Evolutionary conservation across 768 basidiomycete genomes (phyloP).

Genomic region (Xerocomus spinulosus): DNA sequence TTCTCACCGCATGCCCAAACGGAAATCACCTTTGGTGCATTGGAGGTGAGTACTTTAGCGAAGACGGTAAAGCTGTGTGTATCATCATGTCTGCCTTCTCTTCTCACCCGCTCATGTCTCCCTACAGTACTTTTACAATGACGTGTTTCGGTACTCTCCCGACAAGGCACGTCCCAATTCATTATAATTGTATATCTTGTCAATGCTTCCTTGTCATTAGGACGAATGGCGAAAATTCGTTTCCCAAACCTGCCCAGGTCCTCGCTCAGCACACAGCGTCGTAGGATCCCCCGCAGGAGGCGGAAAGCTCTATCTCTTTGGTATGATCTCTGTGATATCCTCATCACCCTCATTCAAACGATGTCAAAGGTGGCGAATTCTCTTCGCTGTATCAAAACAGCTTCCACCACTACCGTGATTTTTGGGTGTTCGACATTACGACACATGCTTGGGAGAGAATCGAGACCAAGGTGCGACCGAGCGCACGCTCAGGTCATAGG

Average conservation of each 20-base stretch:
- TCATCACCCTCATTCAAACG: not conserved
- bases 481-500: conserved; percentile 81
- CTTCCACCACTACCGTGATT: conserved; percentile 86
- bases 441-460: conserved; percentile 84
- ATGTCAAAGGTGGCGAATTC: conserved; percentile 71
- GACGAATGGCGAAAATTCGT: conserved; percentile 89
- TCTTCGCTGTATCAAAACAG: conserved; percentile 77
- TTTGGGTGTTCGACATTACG: conserved; percentile 81
- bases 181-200: not conserved
- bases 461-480: conserved; percentile 78
- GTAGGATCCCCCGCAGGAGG: conserved; percentile 72
- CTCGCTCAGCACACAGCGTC: conserved; percentile 82
- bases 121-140: conserved; percentile 71
- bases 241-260: conserved; percentile 81
- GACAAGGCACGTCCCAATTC: conserved; percentile 51
- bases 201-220: conserved; percentile 26
- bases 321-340: conserved; percentile 31
- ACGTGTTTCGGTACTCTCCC: conserved; percentile 81
- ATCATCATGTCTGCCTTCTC: not conserved
- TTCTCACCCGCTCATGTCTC: not conserved
- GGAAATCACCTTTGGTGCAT: conserved; percentile 82
- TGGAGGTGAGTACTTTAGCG: conserved; percentile 84
- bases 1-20: conserved; percentile 72
- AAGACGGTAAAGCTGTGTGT: conserved; percentile 74
- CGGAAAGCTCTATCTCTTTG: conserved; percentile 82